phyloP scores from a whole-genome alignment of 2,329 filamentous ascomycete species.

The Exophiala sideris region DNA sequence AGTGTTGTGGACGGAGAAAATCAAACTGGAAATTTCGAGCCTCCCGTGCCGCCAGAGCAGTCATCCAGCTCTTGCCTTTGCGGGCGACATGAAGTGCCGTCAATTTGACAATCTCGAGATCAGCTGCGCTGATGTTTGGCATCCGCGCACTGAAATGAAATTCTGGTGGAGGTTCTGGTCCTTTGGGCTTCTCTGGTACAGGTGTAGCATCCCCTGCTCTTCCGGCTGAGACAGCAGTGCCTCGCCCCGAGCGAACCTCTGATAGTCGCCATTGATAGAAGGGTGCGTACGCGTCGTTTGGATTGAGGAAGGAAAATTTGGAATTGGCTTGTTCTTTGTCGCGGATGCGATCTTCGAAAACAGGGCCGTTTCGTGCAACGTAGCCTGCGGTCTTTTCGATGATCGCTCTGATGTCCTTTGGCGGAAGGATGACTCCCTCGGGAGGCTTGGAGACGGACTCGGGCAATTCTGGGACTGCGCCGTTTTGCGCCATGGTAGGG shows the following conservation, averaged over 20 bases:
- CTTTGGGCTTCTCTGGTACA: slow-evolving; percentile 66
- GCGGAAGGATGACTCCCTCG: slow-evolving; percentile 79
- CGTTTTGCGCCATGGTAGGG: slow-evolving; percentile 37
- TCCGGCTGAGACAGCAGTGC: slow-evolving; percentile 73
- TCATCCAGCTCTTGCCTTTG: slow-evolving; percentile 90
- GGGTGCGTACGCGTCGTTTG: slow-evolving; percentile 75
- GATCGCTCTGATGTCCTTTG: slow-evolving; percentile 73
- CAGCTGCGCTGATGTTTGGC: slow-evolving; percentile 94
- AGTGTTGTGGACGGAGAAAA: slow-evolving; percentile 92
- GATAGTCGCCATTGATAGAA: slow-evolving; percentile 89
- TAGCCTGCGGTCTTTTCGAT: slow-evolving; percentile 96
- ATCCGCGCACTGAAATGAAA: slow-evolving; percentile 94
- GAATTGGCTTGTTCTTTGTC: slow-evolving; percentile 79
- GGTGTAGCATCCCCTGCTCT: slow-evolving; percentile 62
- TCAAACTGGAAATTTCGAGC: slow-evolving; percentile 91
- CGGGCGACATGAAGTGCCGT: slow-evolving; percentile 91
- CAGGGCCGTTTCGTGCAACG: slow-evolving; percentile 63
- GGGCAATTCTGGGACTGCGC: slow-evolving; percentile 37
- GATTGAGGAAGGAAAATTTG: slow-evolving; percentile 86
- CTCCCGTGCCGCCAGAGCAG: slow-evolving; percentile 81
- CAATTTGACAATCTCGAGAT: slow-evolving; percentile 69
- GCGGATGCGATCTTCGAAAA: slow-evolving; percentile 79
- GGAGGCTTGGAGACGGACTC: slow-evolving; percentile 73
- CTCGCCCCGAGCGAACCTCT: slow-evolving; percentile 80
- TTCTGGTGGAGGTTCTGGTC: slow-evolving; percentile 78